Evolutionary conservation across 352 stramenopile genomes (phyloP).

Genomic region (Lagenidium sp.): DNA sequence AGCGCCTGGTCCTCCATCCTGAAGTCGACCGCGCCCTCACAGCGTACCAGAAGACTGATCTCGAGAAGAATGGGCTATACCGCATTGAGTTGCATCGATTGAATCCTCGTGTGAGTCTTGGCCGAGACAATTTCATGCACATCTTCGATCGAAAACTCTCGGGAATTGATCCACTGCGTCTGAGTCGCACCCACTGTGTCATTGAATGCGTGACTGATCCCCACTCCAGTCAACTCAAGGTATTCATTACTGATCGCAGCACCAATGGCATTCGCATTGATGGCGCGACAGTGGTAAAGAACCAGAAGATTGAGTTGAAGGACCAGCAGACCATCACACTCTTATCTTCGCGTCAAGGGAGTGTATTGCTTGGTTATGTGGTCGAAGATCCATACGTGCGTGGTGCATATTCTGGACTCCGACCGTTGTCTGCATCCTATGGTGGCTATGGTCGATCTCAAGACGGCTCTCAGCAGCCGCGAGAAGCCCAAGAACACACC

Average conservation of each 20-base stretch:
- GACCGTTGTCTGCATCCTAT: slow-evolving; percentile 2
- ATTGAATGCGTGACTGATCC: slow-evolving; percentile 43
- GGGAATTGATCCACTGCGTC: slow-evolving; percentile 43
- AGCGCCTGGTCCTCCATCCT: slow-evolving; percentile 52
- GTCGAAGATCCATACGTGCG: slow-evolving; percentile 67
- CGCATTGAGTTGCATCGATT: slow-evolving; percentile 51
- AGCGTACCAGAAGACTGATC: slow-evolving; percentile 35
- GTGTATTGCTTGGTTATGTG: slow-evolving; percentile 57
- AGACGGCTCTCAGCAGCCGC: slow-evolving; percentile 41
- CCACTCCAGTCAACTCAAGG: slow-evolving; percentile 24
- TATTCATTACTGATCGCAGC: slow-evolving; percentile 64
- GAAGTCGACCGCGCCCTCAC: slow-evolving; percentile 55
- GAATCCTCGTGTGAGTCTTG: slow-evolving; percentile 32
- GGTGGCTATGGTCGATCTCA: slow-evolving; percentile 23
- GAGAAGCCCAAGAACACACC: slow-evolving; percentile 67
- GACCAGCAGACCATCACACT: slow-evolving; percentile 69
- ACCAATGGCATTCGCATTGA: slow-evolving; percentile 70
- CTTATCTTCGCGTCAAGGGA: slow-evolving; percentile 46
- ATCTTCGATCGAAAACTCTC: slow-evolving; percentile 56
- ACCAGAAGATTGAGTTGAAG: slow-evolving; percentile 31
- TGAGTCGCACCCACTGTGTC: slow-evolving; percentile 53
- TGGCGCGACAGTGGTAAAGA: slow-evolving; percentile 34
- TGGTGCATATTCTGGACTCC: slow-evolving; percentile 17
- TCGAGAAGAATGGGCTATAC: slow-evolving; percentile 43
- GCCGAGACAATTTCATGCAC: slow-evolving; percentile 34